A percentile compares a stretch with the other conserved stretches of the same genome.
These are phyloP conservation scores for Globisporangium yorkense DNA, from an alignment of 352 stramenopile species.

Conservation along the genomic window DNA sequence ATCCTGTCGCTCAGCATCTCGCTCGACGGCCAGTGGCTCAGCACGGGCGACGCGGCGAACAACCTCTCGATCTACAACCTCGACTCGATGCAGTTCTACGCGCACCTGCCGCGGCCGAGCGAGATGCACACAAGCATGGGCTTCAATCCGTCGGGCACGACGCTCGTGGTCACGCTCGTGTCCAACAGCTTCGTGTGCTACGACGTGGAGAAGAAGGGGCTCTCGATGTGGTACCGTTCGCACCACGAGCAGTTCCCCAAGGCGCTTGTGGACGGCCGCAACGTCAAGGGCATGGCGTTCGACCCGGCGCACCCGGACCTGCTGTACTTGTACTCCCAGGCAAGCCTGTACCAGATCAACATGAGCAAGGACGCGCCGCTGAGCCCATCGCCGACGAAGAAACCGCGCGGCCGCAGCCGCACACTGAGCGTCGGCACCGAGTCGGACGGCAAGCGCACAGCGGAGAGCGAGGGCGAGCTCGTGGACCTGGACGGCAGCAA, in stretches of 20 bases:
- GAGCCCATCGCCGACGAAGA: slow-evolving; percentile 28
- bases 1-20: slow-evolving; percentile 73
- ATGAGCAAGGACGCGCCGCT: slow-evolving; percentile 36
- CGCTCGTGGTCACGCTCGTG: slow-evolving; percentile 72
- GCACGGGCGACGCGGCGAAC: slow-evolving; percentile 58
- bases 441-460: slow-evolving; percentile 36
- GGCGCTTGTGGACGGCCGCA: slow-evolving; percentile 60
- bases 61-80: slow-evolving; percentile 78
- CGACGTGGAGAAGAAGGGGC: slow-evolving; percentile 73
- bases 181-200: slow-evolving; percentile 85
- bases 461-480: slow-evolving; percentile 49
- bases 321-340: slow-evolving; percentile 76
- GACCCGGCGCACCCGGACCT: slow-evolving; percentile 69
- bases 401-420: slow-evolving; percentile 31
- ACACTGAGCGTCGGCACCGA: slow-evolving; percentile 57
- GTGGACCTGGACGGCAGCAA: slow-evolving; percentile 45
- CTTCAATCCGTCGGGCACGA: slow-evolving; percentile 73
- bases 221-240: slow-evolving; percentile 68
- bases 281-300: slow-evolving; percentile 79
- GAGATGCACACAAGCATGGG: slow-evolving; percentile 78
- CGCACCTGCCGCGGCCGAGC: slow-evolving; percentile 46
- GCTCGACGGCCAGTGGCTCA: slow-evolving; percentile 77
- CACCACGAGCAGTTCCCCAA: slow-evolving; percentile 71
- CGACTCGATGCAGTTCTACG: slow-evolving; percentile 83
- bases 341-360: slow-evolving; percentile 81